Evolutionary conservation across 768 basidiomycete genomes (phyloP).

Genomic region (Clitopilus hobsonii): DNA sequence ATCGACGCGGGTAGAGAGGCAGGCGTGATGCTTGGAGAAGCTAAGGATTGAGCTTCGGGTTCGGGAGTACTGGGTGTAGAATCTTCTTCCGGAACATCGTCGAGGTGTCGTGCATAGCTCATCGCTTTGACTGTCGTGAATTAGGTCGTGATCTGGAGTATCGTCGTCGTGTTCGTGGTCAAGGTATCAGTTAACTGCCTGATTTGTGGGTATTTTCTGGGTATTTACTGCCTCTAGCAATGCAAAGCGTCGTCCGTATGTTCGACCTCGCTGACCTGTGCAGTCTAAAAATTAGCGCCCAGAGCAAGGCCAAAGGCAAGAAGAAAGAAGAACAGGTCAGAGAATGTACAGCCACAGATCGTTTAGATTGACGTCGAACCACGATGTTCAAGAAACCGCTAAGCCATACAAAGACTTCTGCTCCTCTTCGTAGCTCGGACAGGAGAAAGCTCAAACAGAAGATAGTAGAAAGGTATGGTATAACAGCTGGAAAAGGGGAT

Average conservation of each 20-base stretch:
- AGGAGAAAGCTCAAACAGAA: slow-evolving; percentile 66
- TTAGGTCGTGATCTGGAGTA: no score
- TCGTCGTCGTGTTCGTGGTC: neutral
- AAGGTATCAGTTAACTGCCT: neutral
- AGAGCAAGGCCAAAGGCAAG: neutral
- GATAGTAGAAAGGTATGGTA: slow-evolving; percentile 39
- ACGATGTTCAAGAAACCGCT: slow-evolving; percentile 80
- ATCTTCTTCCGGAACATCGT: neutral
- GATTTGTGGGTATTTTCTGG: neutral
- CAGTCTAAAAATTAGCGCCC: no score
- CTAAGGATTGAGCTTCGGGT: neutral
- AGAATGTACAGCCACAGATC: slow-evolving; percentile 13
- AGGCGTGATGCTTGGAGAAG: neutral
- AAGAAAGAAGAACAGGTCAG: neutral
- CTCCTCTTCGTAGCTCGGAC: slow-evolving; percentile 71
- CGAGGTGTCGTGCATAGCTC: neutral
- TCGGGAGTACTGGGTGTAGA: neutral
- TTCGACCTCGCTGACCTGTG: neutral
- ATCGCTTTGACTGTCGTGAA: neutral
- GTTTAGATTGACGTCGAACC: slow-evolving; percentile 5
- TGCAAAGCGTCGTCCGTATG: neutral
- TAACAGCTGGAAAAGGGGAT: slow-evolving; percentile 58
- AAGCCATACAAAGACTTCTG: slow-evolving; percentile 66
- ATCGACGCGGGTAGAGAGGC: neutral
- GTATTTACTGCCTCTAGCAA: neutral